Evolutionary conservation across 2,329 filamentous ascomycete species (phyloP).

Genomic region (Diplodia mutila): DNA sequence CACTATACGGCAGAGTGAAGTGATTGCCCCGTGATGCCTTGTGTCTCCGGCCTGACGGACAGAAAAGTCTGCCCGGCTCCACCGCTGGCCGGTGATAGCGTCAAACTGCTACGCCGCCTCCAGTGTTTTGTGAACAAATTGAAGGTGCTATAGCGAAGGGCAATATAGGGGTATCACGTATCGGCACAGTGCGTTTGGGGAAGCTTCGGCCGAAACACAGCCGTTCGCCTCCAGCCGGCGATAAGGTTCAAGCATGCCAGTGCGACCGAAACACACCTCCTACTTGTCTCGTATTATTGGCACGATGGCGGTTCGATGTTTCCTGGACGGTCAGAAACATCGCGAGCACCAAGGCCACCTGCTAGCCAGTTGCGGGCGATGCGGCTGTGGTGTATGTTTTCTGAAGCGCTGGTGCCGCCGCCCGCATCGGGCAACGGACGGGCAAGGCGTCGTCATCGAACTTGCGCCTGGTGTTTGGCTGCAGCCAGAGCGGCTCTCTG

Average conservation of each 20-base stretch:
- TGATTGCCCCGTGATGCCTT: neutral
- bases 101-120: constrained; percentile 10
- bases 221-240: neutral
- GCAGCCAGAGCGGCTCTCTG: neutral
- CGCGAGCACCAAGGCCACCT: neutral
- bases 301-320: neutral
- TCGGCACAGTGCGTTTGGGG: constrained; percentile 1
- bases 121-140: neutral
- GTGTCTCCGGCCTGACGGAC: neutral
- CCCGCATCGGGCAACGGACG: neutral
- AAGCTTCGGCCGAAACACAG: constrained; percentile 12
- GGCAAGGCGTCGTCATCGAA: constrained; percentile 8
- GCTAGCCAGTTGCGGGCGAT: neutral
- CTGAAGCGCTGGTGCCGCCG: neutral
- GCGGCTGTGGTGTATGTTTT: neutral
- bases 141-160: neutral
- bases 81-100: neutral
- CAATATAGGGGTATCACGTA: constrained; percentile 14
- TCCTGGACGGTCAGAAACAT: constrained; percentile 9
- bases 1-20: constrained; percentile 3
- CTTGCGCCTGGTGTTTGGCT: constrained; percentile 7
- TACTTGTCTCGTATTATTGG: neutral
- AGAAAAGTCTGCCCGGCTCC: neutral
- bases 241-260: constrained; percentile 8
- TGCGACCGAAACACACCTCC: constrained; percentile 10